These are phyloP conservation scores for Limnomonas spitsbergensis DNA, from an alignment of 139 green algal species.

Conservation along the genomic window DNA sequence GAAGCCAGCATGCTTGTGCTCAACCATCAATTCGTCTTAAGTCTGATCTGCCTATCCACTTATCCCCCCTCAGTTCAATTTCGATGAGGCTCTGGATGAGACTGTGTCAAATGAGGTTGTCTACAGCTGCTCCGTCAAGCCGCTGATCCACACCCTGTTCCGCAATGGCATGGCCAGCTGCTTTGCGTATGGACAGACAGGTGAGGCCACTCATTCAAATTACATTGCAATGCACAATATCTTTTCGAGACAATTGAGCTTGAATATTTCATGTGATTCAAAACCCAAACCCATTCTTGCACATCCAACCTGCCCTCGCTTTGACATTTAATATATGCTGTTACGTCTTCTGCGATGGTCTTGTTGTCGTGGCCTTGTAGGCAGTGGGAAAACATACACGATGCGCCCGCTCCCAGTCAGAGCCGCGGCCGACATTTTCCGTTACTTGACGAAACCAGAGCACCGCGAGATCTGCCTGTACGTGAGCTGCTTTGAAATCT, in stretches of 20 bases:
- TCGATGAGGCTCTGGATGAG: slow-evolving; percentile 92
- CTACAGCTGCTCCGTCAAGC: slow-evolving; percentile 83
- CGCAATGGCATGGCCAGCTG: slow-evolving; percentile 80
- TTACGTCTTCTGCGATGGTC: no score
- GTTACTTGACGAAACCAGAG: slow-evolving; percentile 44
- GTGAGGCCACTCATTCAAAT: no score
- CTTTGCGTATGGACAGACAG: slow-evolving; percentile 97
- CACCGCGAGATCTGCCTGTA: slow-evolving; percentile 57
- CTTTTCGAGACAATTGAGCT: no score
- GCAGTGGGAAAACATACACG: slow-evolving; percentile 88
- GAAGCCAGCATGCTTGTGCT: no score
- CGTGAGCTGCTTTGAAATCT: slow-evolving; percentile 94
- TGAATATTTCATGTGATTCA: no score
- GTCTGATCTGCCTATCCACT: no score
- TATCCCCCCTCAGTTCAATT: slow-evolving; percentile 80
- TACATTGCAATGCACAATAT: no score
- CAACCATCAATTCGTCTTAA: no score
- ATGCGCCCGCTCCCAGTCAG: slow-evolving; percentile 89
- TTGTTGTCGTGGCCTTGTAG: no score
- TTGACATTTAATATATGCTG: no score
- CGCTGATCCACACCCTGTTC: slow-evolving; percentile 91
- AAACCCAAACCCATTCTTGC: no score
- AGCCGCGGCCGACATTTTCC: slow-evolving; percentile 83
- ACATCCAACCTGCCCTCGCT: no score
- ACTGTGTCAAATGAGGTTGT: slow-evolving; percentile 86